Evolutionary conservation across 2,329 filamentous ascomycete genomes (phyloP).

Genomic region (Harringtonia aguacate): DNA sequence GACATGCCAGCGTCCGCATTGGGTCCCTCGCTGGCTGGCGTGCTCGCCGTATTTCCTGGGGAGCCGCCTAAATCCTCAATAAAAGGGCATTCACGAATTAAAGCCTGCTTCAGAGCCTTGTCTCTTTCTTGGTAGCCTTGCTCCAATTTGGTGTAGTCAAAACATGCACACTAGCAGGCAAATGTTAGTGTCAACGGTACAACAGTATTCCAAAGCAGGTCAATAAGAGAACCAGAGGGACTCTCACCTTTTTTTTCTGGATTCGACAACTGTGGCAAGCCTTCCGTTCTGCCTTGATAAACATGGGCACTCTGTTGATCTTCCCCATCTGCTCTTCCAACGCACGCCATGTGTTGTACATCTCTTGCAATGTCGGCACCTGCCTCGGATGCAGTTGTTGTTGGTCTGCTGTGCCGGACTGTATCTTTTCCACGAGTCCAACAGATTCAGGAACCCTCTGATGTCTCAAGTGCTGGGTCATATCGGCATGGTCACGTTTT

Average conservation of each 20-base stretch:
- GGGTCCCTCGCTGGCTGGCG: no score
- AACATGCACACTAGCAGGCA: slow-evolving; percentile 10
- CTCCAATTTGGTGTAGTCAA: slow-evolving; percentile 10
- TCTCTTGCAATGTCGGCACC: slow-evolving; percentile 10
- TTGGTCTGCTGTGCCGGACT: neutral
- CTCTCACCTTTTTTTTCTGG: slow-evolving; percentile 4
- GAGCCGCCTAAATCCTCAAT: neutral
- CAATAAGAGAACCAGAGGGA: no score
- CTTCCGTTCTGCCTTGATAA: slow-evolving; percentile 5
- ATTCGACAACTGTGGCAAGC: slow-evolving; percentile 11
- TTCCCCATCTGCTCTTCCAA: slow-evolving; percentile 8
- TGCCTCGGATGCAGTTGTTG: neutral
- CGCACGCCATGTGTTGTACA: slow-evolving; percentile 13
- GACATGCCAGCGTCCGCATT: no score
- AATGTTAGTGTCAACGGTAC: neutral
- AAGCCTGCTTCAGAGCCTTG: slow-evolving; percentile 1
- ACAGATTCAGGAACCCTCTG: neutral
- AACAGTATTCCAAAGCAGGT: no score
- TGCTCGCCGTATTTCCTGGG: no score
- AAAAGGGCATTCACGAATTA: neutral
- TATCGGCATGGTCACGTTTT: neutral
- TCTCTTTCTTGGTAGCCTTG: slow-evolving; percentile 2
- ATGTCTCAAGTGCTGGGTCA: neutral
- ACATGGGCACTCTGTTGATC: slow-evolving; percentile 9
- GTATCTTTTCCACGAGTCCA: neutral